Base-by-base conservation (phyloP, 2,329 filamentous ascomycete species). In the Rhytidhysteron rufulum region DNA sequence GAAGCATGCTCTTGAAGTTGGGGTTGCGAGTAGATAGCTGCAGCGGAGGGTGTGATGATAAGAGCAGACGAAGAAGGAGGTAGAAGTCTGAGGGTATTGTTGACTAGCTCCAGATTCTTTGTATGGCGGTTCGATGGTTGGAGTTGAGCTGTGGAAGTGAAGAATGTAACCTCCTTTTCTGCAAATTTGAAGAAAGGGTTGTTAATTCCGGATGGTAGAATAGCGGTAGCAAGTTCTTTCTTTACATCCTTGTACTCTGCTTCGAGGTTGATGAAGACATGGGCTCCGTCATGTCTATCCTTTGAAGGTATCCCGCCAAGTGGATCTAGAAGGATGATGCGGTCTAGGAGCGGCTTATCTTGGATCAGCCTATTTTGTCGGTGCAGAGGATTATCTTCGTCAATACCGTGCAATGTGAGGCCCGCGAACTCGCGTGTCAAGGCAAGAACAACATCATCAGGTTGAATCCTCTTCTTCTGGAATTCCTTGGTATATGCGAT, bases 211-310 rank as follows among this genome's bases (percentile, higher is more conserved):
- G 53, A 51, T n/a, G 44, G 37, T 51, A 31, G 38, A 2, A 40
- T 36, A 8, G 43, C 31, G 24, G 3, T 20, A 0, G 49, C 45
- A 4, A 95, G 71, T 50, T 88, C 78, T 13, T 75, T 65, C 45
- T 79, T 74, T 35, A 95, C 83, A 19, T 77, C 69, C 1, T 78
- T 71, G 50, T 86, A 95, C 60, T 98, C 91, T 58, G 97, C 89
- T 58, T 94, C 86, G 41, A 98, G 75, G 54, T 98, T 98, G 58
- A 98, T 79, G 58, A 96, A 97, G 6, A 93, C 79, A 60, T 93
- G 85, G 2, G 85, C 78, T 37, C 75, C 79, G 51, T 64, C 85
- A 68, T 32, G 77, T 69, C 49, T 77, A 63, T 60, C 75, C 67
- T 53, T 75, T 61, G 43, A 87, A 0, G 93, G 93, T 33, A 90